A percentile compares a stretch with the other conserved stretches of the same genome.
Evolutionary conservation across 345 rosid species (phyloP).

Genomic region (Eucalyptus rudis): DNA sequence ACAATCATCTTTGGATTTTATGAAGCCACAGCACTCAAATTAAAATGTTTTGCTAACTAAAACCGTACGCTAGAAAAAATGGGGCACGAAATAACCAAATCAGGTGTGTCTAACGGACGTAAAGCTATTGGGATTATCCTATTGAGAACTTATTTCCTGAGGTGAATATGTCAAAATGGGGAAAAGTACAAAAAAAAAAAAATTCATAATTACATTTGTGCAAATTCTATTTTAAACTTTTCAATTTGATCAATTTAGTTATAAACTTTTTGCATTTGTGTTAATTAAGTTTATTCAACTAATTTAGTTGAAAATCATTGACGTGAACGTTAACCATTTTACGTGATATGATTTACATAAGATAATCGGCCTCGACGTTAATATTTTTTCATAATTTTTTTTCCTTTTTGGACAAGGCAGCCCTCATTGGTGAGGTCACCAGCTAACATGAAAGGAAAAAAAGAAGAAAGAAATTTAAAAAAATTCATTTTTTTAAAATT

Average conservation of each 20-base stretch:
- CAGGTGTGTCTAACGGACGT: not conserved
- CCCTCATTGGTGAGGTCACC: not conserved
- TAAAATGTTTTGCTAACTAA: not conserved
- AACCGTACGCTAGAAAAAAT: not conserved
- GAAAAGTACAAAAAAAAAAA: not conserved
- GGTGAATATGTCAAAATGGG: not conserved
- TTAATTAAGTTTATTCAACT: not conserved
- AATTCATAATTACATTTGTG: too few relatives aligned
- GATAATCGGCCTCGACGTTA: rapidly evolving
- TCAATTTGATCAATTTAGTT: too few relatives aligned
- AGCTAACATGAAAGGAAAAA: too few relatives aligned
- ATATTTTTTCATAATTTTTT: too few relatives aligned
- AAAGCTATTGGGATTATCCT: not conserved
- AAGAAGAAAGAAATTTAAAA: rapidly evolving
- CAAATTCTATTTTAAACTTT: too few relatives aligned
- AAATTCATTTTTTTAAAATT: too few relatives aligned
- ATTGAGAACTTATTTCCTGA: not conserved
- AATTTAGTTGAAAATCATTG: not conserved
- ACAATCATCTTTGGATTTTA: not conserved
- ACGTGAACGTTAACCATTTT: rapidly evolving
- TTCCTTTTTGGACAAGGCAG: not conserved
- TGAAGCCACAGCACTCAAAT: not conserved
- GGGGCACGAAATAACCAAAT: not conserved
- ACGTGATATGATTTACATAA: not conserved
- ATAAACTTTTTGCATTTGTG: not conserved